Evolutionary conservation across 176 grass and related monocot species (phyloP), one percentile per base, ranked within the genome.

Genomic region (Oryza punctata): DNA sequence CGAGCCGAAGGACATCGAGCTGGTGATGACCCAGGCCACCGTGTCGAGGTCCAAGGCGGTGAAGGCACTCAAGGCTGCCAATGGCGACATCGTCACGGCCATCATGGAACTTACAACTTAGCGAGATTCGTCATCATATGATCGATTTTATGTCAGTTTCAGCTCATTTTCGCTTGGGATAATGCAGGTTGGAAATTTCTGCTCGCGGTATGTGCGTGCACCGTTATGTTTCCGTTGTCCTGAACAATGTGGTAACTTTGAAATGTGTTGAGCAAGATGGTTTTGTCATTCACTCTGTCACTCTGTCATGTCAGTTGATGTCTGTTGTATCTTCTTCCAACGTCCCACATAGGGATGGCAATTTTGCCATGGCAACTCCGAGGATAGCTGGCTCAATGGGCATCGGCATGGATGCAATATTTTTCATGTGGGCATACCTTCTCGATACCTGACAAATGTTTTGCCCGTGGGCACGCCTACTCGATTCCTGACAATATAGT

Each of bases 51-150:
- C 86, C 9, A 91, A 47, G 92, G 92, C 92, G 32, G 89, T 91
- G 24, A 94, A 81, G 46, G 70, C 92, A 0, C 83, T 94, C 21
- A 87, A 82, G 78, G 50, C 47, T 8, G 86, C 92, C 0, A 57
- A 86, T 16, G 92, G 92, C n/a, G 92, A 94, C 73, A 94, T 91
- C 35, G 92, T 91, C 38, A 86, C 79, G 6, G 92, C 92, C 6
- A 89, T 94, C 40, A 94, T 94, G 92, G 92, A 94, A 24, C 76
- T 94, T 12, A 94, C 91, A 21, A 94, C 77, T 80, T 94, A 88
- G 79, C 24, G 3, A 30, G 10, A 63, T 67, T 12, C 3, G 61
- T 21, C 67, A 77, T 0, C 37, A 1, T 24, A 6, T 32, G 32
- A 29, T 29, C 28, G 28, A 29, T 29, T 2, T 29, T 29, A 2